Evolutionary conservation across 1,284 basidiomycete species (phyloP).

Genomic region (Trichosporon faecale): DNA sequence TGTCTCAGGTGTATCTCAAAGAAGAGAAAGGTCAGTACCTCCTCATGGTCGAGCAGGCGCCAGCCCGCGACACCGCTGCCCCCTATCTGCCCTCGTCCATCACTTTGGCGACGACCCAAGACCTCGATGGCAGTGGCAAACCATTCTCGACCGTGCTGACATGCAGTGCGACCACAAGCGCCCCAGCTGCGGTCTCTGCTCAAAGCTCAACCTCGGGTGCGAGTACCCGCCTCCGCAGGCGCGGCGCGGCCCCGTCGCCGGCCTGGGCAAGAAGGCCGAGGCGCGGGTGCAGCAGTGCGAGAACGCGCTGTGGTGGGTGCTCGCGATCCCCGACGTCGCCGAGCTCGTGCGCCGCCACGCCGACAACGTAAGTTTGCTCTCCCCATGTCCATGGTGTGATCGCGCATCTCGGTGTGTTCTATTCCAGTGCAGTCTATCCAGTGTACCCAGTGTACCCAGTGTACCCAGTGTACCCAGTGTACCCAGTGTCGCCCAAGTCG

Average conservation of each 20-base stretch:
- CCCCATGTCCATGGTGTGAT: neutral
- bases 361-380: neutral
- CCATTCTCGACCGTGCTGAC: neutral
- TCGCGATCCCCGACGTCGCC: conserved; percentile 22
- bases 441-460: too few relatives aligned
- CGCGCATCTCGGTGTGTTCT: neutral
- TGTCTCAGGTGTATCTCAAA: conserved; percentile 29
- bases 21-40: conserved; percentile 23
- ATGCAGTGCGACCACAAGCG: conserved; percentile 28
- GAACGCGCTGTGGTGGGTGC: conserved; percentile 25
- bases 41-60: too few relatives aligned
- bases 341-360: conserved; percentile 11
- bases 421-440: too few relatives aligned
- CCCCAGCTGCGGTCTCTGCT: conserved; percentile 25
- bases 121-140: neutral
- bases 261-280: conserved; percentile 24
- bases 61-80: neutral
- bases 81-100: neutral
- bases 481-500: too few relatives aligned
- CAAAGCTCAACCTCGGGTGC: conserved; percentile 22
- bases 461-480: too few relatives aligned
- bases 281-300: conserved; percentile 26
- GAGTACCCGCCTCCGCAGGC: conserved; percentile 27
- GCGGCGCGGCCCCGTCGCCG: conserved; percentile 27
- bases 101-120: neutral